A percentile compares a stretch with the other conserved stretches of the same genome.
Evolutionary conservation across 2,329 filamentous ascomycete genomes (phyloP).

Genomic region (Trichoderma afroharzianum): DNA sequence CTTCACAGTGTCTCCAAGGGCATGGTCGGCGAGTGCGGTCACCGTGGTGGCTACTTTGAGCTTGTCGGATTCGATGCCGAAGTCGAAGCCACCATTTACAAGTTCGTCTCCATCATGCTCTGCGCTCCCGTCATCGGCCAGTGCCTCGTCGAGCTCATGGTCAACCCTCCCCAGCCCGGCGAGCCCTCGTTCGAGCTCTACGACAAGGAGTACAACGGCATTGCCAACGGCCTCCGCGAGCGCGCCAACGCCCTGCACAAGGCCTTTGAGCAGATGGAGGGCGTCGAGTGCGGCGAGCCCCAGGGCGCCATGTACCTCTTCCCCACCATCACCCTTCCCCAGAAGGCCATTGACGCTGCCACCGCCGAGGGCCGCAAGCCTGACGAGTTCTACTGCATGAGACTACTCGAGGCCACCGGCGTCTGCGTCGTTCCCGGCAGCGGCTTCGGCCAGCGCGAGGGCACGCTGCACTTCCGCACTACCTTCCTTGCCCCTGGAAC

Average conservation of each 20-base stretch:
- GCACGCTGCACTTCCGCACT: constrained; percentile 88
- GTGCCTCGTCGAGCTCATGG: constrained; percentile 96
- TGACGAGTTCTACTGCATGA: constrained; percentile 93
- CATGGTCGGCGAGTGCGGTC: constrained; percentile 98
- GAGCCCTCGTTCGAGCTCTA: constrained; percentile 83
- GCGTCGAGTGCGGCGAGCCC: constrained; percentile 83
- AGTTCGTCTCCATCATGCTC: constrained; percentile 95
- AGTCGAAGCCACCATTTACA: constrained; percentile 94
- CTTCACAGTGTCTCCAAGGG: constrained; percentile 95
- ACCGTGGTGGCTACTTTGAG: constrained; percentile 97
- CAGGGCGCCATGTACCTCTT: constrained; percentile 99
- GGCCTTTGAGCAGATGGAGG: constrained; percentile 92
- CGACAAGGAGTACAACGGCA: constrained; percentile 76
- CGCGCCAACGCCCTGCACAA: constrained; percentile 83
- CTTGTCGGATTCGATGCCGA: constrained; percentile 81
- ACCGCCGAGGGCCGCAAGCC: constrained; percentile 66
- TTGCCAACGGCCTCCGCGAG: constrained; percentile 72
- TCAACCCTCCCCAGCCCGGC: constrained; percentile 83
- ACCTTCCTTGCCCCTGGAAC: constrained; percentile 96
- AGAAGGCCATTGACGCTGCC: constrained; percentile 74
- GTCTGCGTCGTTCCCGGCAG: constrained; percentile 90
- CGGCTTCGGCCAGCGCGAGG: constrained; percentile 91
- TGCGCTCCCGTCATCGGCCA: constrained; percentile 94
- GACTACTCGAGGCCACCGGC: constrained; percentile 86
- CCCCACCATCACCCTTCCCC: constrained; percentile 80